These are phyloP conservation scores for Gynandropsis gynandra DNA, from an alignment of 345 rosid species.

Conservation along the genomic window DNA sequence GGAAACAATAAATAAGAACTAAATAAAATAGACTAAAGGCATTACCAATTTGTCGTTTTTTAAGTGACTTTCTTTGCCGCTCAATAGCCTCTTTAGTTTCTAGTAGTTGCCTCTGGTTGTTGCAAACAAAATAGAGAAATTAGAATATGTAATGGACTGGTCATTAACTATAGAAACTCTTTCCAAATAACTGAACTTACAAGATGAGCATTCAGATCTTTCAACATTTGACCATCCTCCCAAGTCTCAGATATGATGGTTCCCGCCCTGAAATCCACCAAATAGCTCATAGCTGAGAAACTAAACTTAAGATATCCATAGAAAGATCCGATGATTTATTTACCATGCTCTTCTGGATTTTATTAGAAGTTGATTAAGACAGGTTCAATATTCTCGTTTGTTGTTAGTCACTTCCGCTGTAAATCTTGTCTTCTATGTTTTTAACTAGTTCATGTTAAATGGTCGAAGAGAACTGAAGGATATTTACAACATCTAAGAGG, in stretches of 20 bases:
- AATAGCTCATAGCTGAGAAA: constrained; percentile 8
- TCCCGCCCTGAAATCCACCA: constrained; percentile 70
- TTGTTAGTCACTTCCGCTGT: no score
- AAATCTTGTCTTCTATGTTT: background rate
- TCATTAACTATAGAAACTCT: constrained; percentile 5
- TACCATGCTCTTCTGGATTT: background rate
- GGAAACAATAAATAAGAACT: constrained; percentile 13
- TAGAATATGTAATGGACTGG: constrained; percentile 10
- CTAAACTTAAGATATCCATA: constrained; percentile 7
- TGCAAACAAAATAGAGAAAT: constrained; percentile 16
- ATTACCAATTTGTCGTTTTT: constrained; percentile 87
- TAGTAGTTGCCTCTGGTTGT: constrained; percentile 60
- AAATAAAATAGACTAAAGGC: constrained; percentile 12
- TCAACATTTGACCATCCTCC: constrained; percentile 97
- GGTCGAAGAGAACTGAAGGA: constrained; percentile 3
- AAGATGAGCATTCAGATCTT: constrained; percentile 89
- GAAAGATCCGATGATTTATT: background rate
- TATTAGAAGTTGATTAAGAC: background rate
- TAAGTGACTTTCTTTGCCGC: constrained; percentile 81
- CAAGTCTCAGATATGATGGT: constrained; percentile 95
- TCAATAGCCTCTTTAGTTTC: constrained; percentile 95
- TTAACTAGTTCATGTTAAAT: constrained; percentile 3
- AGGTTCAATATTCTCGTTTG: background rate
- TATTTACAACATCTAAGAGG: background rate
- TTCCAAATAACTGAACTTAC: constrained; percentile 38